Evolutionary conservation across 495 filamentous ascomycete genomes (phyloP).

Genomic region (Schizothecium vesticola): DNA sequence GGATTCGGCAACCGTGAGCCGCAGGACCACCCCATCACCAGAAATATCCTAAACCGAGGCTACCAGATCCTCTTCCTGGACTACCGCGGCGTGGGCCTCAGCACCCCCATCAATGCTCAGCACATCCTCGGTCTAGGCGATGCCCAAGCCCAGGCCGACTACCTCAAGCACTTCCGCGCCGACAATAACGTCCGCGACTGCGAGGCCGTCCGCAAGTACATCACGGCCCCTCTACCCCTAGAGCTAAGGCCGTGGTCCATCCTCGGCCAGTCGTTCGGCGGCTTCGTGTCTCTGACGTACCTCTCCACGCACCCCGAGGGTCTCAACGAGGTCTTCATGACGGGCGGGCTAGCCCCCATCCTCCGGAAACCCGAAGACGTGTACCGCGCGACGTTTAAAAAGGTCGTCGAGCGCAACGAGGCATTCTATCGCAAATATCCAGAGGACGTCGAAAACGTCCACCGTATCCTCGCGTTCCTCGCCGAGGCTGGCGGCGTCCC

Average conservation of each 20-base stretch:
- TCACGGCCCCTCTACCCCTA: conserved; percentile 64
- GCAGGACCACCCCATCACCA: conserved; percentile 62
- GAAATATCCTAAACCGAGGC: conserved; percentile 67
- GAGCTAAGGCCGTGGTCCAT: conserved; percentile 74
- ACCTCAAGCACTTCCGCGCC: conserved; percentile 81
- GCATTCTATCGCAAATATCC: conserved; percentile 82
- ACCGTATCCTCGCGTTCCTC: conserved; percentile 59
- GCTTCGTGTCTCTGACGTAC: conserved; percentile 77
- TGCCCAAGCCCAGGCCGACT: conserved; percentile 62
- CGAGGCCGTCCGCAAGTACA: conserved; percentile 70
- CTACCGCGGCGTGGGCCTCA: conserved; percentile 83
- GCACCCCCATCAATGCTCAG: conserved; percentile 66
- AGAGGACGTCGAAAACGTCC: conserved; percentile 70
- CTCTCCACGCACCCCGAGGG: conserved; percentile 73
- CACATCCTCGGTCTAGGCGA: conserved; percentile 62
- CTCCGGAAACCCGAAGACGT: conserved; percentile 66
- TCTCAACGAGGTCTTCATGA: conserved; percentile 74
- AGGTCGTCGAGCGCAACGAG: conserved; percentile 58
- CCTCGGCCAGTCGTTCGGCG: conserved; percentile 88
- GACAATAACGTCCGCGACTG: conserved; percentile 86
- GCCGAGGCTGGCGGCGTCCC: conserved; percentile 44
- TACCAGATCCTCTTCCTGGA: conserved; percentile 84
- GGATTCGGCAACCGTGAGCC: conserved; percentile 70
- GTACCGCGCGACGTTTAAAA: conserved; percentile 64
- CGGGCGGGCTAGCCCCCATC: conserved; percentile 76